Evolutionary conservation across 2,329 filamentous ascomycete genomes (phyloP).

Genomic region (Colletotrichum sansevieriae): DNA sequence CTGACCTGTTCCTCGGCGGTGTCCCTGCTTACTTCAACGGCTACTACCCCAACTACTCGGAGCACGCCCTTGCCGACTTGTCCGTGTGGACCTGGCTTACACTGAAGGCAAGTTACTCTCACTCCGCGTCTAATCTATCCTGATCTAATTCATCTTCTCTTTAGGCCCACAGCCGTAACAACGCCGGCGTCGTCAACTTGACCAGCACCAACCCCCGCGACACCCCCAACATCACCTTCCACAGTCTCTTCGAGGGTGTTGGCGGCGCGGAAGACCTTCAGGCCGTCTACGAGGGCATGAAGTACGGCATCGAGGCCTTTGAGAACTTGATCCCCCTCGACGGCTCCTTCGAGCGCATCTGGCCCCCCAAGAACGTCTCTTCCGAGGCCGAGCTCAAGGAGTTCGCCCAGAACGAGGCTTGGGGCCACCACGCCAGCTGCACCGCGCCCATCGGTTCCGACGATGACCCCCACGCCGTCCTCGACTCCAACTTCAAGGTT

Average conservation of each 20-base stretch:
- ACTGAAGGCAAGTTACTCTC: constrained; percentile 56
- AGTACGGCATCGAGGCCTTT: constrained; percentile 59
- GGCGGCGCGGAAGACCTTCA: constrained; percentile 61
- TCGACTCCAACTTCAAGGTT: constrained; percentile 70
- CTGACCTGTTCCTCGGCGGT: constrained; percentile 67
- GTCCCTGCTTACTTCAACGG: constrained; percentile 67
- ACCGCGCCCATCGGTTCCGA: constrained; percentile 69
- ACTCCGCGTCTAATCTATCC: too few relatives aligned
- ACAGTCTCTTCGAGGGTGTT: constrained; percentile 59
- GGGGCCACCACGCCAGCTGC: constrained; percentile 70
- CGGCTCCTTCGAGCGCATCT: constrained; percentile 53
- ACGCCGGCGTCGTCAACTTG: constrained; percentile 72
- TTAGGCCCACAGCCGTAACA: constrained; percentile 62
- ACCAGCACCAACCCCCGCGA: constrained; percentile 72
- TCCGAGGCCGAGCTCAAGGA: constrained; percentile 59
- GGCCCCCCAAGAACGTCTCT: constrained; percentile 54
- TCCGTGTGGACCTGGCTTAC: constrained; percentile 58
- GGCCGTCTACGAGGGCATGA: constrained; percentile 59
- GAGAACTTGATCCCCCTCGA: constrained; percentile 50
- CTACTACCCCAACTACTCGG: constrained; percentile 67
- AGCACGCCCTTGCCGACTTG: constrained; percentile 56
- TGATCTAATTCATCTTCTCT: too few relatives aligned
- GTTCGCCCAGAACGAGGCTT: constrained; percentile 58
- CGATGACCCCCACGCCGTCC: constrained; percentile 66
- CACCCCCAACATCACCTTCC: constrained; percentile 71